These are phyloP conservation scores for Suhomyces sp. DNA, from an alignment of 805 yeast genomes.

Conservation along the genomic window DNA sequence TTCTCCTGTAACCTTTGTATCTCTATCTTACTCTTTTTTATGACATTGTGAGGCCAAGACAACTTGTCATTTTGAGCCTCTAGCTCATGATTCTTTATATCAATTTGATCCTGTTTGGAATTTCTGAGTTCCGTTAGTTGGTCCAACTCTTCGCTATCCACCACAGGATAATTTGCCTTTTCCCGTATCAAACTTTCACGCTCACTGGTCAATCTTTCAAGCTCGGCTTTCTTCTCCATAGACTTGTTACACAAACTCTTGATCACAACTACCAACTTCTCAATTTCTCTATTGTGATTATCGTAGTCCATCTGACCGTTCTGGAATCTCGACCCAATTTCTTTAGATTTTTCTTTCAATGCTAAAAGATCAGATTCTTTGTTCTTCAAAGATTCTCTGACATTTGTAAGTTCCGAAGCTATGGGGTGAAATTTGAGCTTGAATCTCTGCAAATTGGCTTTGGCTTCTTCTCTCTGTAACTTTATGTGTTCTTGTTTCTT, in stretches of 20 bases:
- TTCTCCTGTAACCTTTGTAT: slow-evolving; percentile 13
- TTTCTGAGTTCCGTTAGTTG: slow-evolving; percentile 21
- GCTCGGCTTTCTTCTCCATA: slow-evolving; percentile 10
- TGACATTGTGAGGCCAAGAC: slow-evolving; percentile 2
- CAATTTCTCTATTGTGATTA: slow-evolving; percentile 14
- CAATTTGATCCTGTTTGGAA: slow-evolving; percentile 15
- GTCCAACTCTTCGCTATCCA: slow-evolving; percentile 27
- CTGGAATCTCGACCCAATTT: slow-evolving; percentile 4
- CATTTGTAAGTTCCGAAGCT: slow-evolving; percentile 5
- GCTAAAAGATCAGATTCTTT: not conserved
- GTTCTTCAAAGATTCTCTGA: not conserved
- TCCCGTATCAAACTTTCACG: slow-evolving; percentile 14
- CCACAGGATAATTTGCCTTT: slow-evolving; percentile 22
- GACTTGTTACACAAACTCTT: slow-evolving; percentile 8
- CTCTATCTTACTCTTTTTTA: slow-evolving; percentile 12
- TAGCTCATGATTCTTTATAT: slow-evolving; percentile 6
- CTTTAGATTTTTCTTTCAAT: slow-evolving; percentile 4
- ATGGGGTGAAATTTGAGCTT: slow-evolving; percentile 25
- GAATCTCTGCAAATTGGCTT: slow-evolving; percentile 27
- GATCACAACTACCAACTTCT: slow-evolving; percentile 16
- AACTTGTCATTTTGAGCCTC: slow-evolving; percentile 12
- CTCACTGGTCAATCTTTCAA: slow-evolving; percentile 9
- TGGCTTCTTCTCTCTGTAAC: slow-evolving; percentile 33
- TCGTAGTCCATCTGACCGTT: slow-evolving; percentile 5
- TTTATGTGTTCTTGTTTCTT: slow-evolving; percentile 31